Evolutionary conservation across 2,329 filamentous ascomycete species (phyloP).

Genomic region (Cordyceps militaris): DNA sequence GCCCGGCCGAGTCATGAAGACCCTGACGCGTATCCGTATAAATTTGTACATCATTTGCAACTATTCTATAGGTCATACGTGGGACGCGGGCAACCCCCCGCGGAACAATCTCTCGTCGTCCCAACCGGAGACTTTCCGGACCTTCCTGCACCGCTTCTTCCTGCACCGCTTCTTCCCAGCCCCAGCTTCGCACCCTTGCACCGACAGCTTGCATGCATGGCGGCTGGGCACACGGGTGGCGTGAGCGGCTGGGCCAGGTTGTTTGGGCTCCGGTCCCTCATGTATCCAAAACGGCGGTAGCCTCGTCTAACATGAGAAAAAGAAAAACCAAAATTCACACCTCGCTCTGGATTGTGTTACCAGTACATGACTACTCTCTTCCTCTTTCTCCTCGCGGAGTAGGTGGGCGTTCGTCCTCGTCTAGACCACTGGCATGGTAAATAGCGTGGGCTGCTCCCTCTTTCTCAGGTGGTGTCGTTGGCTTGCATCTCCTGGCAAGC

Average conservation of each 20-base stretch:
- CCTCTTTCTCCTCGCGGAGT: neutral
- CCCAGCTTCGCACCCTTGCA: neutral
- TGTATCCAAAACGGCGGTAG: neutral
- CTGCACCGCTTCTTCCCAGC: neutral
- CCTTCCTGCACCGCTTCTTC: too few species aligned
- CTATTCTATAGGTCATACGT: too few species aligned
- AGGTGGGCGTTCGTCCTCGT: neutral
- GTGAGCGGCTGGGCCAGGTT: neutral
- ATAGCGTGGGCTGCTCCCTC: conserved; percentile 1
- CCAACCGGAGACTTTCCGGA: neutral
- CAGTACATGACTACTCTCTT: neutral
- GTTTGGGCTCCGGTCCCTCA: neutral
- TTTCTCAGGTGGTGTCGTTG: neutral
- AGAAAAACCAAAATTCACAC: neutral
- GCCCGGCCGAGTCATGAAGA: neutral
- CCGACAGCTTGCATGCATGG: too few species aligned
- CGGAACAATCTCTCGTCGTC: neutral
- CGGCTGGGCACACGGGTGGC: conserved; percentile 4
- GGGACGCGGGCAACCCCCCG: too few species aligned
- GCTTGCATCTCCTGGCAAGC: neutral
- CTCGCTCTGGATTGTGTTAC: neutral
- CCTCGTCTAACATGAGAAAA: neutral
- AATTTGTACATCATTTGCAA: too few species aligned
- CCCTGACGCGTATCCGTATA: too few species aligned
- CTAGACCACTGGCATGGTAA: neutral